Conservation (phyloP, 2,329 filamentous ascomycete species). For the Fusarium drepaniforme region DNA sequence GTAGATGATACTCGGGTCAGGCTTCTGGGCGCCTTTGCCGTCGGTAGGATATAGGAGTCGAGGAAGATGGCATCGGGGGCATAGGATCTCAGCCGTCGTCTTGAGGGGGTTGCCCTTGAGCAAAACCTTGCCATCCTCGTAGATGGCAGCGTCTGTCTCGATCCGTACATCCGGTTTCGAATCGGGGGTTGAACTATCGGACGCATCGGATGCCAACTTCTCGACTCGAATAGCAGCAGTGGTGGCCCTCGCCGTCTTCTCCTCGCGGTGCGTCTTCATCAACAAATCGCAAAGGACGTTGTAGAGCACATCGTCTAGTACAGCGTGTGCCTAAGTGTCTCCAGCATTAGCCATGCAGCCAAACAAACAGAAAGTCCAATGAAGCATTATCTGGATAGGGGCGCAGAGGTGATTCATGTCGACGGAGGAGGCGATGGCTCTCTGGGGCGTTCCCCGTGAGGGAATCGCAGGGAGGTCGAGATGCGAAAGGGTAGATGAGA, state of each 20-base stretch:
- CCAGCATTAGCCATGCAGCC: slow-evolving; percentile 30
- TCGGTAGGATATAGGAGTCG: slow-evolving; percentile 79
- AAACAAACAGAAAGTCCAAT: slow-evolving; percentile 3
- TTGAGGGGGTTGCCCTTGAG: slow-evolving; percentile 80
- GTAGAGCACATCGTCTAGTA: slow-evolving; percentile 81
- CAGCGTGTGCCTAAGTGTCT: slow-evolving; percentile 66
- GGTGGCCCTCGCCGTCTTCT: slow-evolving; percentile 79
- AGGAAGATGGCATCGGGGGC: slow-evolving; percentile 80
- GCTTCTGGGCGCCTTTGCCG: slow-evolving; percentile 74
- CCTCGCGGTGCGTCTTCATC: slow-evolving; percentile 80
- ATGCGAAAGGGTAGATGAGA: slow-evolving; percentile 16
- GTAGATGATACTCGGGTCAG: slow-evolving; percentile 77
- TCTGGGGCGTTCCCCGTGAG: slow-evolving; percentile 5
- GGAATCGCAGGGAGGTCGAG: slow-evolving; percentile 25
- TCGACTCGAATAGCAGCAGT: slow-evolving; percentile 75
- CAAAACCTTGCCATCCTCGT: slow-evolving; percentile 76
- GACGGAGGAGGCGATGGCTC: slow-evolving; percentile 18
- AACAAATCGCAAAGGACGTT: slow-evolving; percentile 83
- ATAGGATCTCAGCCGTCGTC: slow-evolving; percentile 78
- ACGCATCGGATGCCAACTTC: slow-evolving; percentile 69
- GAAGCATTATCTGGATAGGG: slow-evolving; percentile 20
- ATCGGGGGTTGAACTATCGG: slow-evolving; percentile 66
- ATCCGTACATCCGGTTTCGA: slow-evolving; percentile 67
- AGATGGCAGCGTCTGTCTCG: slow-evolving; percentile 76
- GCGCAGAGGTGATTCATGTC: slow-evolving; percentile 20